These are phyloP conservation scores for Glycine tomentella DNA, from an alignment of 306 rosid species.

Conservation along the genomic window DNA sequence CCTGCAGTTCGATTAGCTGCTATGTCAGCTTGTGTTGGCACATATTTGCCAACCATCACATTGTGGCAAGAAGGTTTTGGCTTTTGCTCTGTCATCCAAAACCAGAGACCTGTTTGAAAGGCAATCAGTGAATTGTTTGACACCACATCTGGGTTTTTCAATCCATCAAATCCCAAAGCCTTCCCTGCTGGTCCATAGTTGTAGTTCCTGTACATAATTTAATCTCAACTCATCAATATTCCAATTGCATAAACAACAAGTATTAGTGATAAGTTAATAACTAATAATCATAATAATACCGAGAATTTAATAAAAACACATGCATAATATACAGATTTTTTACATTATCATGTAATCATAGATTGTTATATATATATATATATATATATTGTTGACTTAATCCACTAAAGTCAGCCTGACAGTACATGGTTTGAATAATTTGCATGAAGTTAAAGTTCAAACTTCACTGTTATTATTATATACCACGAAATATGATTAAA, in stretches of 20 bases:
- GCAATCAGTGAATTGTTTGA: conserved; percentile 63
- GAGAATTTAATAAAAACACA: background rate
- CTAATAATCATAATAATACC: background rate
- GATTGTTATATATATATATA: too few relatives aligned
- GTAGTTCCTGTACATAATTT: conserved; percentile 60
- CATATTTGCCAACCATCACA: conserved; percentile 73
- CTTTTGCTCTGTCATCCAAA: conserved; percentile 72
- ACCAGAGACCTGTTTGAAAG: conserved; percentile 76
- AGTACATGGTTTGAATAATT: too few relatives aligned
- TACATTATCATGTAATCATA: too few relatives aligned
- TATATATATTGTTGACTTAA: too few relatives aligned
- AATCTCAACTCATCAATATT: background rate
- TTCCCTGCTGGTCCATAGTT: conserved; percentile 82
- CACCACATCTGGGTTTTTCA: conserved; percentile 69
- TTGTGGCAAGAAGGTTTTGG: conserved; percentile 82
- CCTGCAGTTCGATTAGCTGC: conserved; percentile 73
- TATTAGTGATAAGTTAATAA: background rate
- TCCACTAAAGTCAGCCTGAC: too few relatives aligned
- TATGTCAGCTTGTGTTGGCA: conserved; percentile 56
- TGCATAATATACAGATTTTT: background rate
- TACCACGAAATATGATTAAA: too few relatives aligned
- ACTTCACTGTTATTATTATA: background rate
- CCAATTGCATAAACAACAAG: background rate
- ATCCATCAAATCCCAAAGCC: conserved; percentile 75
- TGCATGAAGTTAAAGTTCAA: background rate